These are phyloP conservation scores for Spatholobus suberectus DNA, from an alignment of 306 rosid species.

Conservation along the genomic window DNA sequence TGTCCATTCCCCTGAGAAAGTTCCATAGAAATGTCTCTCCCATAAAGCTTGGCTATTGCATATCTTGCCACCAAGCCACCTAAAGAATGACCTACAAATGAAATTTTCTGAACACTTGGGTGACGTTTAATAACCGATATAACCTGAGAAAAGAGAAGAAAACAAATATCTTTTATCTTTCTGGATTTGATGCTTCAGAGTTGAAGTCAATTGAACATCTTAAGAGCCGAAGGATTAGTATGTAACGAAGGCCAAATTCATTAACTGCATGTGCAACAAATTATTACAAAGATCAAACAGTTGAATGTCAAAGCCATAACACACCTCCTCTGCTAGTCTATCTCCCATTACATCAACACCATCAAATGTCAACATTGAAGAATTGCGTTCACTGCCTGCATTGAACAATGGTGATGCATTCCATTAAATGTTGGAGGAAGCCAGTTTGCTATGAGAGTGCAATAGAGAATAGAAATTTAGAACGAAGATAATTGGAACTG, in stretches of 20 bases:
- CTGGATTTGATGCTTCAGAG: slow-evolving; percentile 18
- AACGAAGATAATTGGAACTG: not conserved
- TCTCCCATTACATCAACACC: slow-evolving; percentile 92
- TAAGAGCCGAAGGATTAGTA: not conserved
- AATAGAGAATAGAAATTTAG: slow-evolving; percentile 3
- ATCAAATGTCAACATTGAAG: slow-evolving; percentile 71
- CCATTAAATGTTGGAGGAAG: slow-evolving; percentile 42
- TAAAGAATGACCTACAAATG: slow-evolving; percentile 80
- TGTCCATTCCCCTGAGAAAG: slow-evolving; percentile 54
- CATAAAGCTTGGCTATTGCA: slow-evolving; percentile 79
- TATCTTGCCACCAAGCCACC: slow-evolving; percentile 87
- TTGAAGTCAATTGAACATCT: slow-evolving; percentile 27
- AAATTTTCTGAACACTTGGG: slow-evolving; percentile 69
- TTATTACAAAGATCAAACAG: not conserved
- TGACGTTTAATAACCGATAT: slow-evolving; percentile 63
- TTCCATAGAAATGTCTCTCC: slow-evolving; percentile 48
- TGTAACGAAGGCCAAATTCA: not conserved
- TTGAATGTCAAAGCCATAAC: slow-evolving; percentile 13
- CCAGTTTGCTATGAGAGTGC: slow-evolving; percentile 24
- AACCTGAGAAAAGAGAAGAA: slow-evolving; percentile 56
- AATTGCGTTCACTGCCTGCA: slow-evolving; percentile 87
- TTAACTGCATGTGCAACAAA: not conserved
- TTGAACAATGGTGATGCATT: slow-evolving; percentile 41
- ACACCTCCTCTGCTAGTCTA: slow-evolving; percentile 85
- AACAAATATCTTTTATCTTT: slow-evolving; percentile 13